Evolutionary conservation across 345 rosid genomes (phyloP).

Genomic region (Stellera chamaejasme): DNA sequence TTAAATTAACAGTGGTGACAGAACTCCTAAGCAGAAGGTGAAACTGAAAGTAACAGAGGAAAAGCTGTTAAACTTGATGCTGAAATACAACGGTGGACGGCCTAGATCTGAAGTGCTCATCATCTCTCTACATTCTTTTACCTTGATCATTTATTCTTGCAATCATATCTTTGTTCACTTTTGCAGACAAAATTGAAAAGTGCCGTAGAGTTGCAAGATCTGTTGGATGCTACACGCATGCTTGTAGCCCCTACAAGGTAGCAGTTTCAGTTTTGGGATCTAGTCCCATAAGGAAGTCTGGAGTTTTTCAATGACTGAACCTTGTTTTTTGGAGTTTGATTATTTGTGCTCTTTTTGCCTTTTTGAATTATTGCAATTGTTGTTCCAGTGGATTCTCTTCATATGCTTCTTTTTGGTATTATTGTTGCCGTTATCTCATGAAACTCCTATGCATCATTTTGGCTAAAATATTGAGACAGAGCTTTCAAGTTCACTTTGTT

Average conservation of each 20-base stretch:
- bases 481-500: too few species aligned
- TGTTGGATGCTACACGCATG: conserved; percentile 87
- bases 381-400: too few species aligned
- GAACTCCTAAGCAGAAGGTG: conserved; percentile 97
- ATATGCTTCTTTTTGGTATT: background rate
- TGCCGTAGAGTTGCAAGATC: conserved; percentile 87
- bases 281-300: background rate
- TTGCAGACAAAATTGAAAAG: conserved; percentile 87
- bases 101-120: conserved; percentile 68
- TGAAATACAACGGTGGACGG: conserved; percentile 86
- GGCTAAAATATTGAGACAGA: too few species aligned
- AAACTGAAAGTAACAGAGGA: conserved; percentile 92
- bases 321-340: too few species aligned
- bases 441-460: too few species aligned
- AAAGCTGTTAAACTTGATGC: conserved; percentile 78
- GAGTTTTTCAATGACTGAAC: too few species aligned
- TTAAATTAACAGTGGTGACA: conserved; percentile 61
- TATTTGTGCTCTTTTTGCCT: background rate
- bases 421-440: too few species aligned
- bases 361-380: background rate
- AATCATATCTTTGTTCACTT: conserved; percentile 4
- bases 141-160: background rate
- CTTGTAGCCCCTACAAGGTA: conserved; percentile 87
- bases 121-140: background rate
- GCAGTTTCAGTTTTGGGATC: background rate